These are phyloP conservation scores for Coprinopsis marcescibilis DNA, from an alignment of 768 basidiomycete genomes.

Conservation along the genomic window DNA sequence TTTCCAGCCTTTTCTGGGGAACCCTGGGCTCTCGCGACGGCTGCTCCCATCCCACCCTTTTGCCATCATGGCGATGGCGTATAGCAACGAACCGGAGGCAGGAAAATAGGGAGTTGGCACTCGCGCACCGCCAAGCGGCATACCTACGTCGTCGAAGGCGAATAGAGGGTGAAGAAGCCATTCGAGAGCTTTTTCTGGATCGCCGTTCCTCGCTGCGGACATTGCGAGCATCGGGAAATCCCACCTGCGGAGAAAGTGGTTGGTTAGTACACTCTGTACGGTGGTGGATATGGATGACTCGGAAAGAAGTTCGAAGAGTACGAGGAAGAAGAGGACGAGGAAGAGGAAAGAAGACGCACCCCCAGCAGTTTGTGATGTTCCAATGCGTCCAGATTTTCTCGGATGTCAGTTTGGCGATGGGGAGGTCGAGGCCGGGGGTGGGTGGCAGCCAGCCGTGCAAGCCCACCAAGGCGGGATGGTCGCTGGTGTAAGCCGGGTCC, in stretches of 20 bases:
- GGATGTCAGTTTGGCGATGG: conserved; percentile 42
- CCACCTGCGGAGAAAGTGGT: conserved; percentile 39
- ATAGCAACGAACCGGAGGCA: conserved; percentile 46
- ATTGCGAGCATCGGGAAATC: conserved; percentile 61
- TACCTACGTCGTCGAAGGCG: conserved; percentile 54
- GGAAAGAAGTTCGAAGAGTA: too few species aligned
- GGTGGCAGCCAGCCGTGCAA: conserved; percentile 53
- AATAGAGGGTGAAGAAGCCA: conserved; percentile 52
- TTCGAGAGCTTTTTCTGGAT: conserved; percentile 43
- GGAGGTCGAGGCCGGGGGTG: conserved; percentile 39
- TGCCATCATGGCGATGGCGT: conserved; percentile 53
- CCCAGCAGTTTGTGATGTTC: conserved; percentile 52
- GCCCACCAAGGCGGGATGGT: conserved; percentile 54
- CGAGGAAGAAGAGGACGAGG: neutral
- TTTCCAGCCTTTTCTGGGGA: conserved; percentile 25
- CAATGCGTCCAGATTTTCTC: conserved; percentile 50
- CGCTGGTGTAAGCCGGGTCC: conserved; percentile 43
- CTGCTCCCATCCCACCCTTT: conserved; percentile 45
- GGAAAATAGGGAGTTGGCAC: conserved; percentile 59
- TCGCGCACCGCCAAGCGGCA: conserved; percentile 50
- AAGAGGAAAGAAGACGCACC: conserved; percentile 25
- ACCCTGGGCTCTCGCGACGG: conserved; percentile 20
- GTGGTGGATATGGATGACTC: too few species aligned
- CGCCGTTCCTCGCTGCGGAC: conserved; percentile 50
- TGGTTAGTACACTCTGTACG: neutral